Base-by-base conservation (phyloP, 176 grass and related monocot genomes). In the Juncus inflexus region DNA sequence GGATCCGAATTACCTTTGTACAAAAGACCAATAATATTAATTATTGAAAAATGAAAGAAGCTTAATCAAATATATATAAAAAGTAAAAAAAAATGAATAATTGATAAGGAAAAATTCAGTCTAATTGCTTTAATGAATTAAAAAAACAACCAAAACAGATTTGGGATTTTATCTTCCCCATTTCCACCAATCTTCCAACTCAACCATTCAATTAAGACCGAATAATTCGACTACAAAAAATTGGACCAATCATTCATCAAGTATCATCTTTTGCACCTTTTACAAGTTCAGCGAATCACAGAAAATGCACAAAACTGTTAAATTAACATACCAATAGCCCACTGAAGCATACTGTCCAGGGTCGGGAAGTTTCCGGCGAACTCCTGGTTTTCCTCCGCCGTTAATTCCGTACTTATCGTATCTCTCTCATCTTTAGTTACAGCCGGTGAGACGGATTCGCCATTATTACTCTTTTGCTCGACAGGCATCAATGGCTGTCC, bases 281-380 rank as follows among this genome's bases (percentile, higher is more conserved):
- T n/a, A 1, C 2, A 66, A 51, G 7, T 62, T 3, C 51, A 35
- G 1, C 2, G 3, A 51, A 40, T 7, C 53, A 9, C 41, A 14
- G 12, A 61, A 76, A 12, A 15, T 10, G 10, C 28, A 63, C 11
- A 28, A 0, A 35, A 58, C 19, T 58, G 76, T 13, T 19, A 10
- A 1, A 2, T 49, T 62, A 4, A 60, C 59, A 14, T 83, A 97
- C 88, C 94, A 74, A 97, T 91, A 50, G 88, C 88, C 94, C 94
- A 97, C 74, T 91, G 85, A 40, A 97, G 75, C 85, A 97, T 97
- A 76, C 85, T 85, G 64, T 97, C 94, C 52, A 97, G 73, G 67
- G 88, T 89, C 70, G 79, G 83, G 67, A 97, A 97, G 3, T 87
- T 85, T 3, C 88, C 88, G 7, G 65, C 77, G 11, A 91, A 79